Evolutionary conservation across 1,284 basidiomycete genomes (phyloP).

Genomic region (Volvariella volvacea): DNA sequence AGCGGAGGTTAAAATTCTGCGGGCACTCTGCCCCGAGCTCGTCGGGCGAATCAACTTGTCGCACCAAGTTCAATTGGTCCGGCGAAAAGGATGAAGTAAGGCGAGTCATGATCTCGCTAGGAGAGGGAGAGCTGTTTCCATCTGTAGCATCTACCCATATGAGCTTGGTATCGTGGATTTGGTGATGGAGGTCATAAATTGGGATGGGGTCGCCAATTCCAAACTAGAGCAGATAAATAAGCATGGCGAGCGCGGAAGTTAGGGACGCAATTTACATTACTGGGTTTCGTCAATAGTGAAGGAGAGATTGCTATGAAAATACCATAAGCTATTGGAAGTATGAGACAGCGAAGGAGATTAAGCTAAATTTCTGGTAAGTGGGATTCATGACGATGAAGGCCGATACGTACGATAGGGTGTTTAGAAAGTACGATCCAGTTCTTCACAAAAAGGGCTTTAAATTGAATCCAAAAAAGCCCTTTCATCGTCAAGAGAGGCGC

Average conservation of each 20-base stretch:
- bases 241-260: background rate
- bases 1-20: constrained; percentile 66
- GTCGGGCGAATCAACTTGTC: constrained; percentile 34
- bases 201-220: constrained; percentile 55
- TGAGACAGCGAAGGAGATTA: constrained; percentile 60
- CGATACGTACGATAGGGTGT: constrained; percentile 50
- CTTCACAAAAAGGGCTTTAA: constrained; percentile 60
- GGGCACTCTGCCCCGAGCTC: constrained; percentile 57
- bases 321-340: constrained; percentile 67
- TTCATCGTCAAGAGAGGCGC: too few species aligned
- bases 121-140: constrained; percentile 40
- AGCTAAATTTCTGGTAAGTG: constrained; percentile 29
- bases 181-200: constrained; percentile 39
- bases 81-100: constrained; percentile 44
- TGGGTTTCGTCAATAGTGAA: constrained; percentile 46
- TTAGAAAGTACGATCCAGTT: constrained; percentile 68
- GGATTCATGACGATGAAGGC: background rate
- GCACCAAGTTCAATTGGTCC: constrained; percentile 37
- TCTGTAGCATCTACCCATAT: constrained; percentile 62
- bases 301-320: constrained; percentile 63
- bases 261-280: constrained; percentile 37
- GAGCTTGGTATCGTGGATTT: constrained; percentile 46
- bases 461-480: constrained; percentile 54
- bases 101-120: constrained; percentile 49
- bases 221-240: constrained; percentile 32